These are phyloP conservation scores for Neoboletus subvelutipes DNA, from an alignment of 768 basidiomycete genomes.

Conservation along the genomic window DNA sequence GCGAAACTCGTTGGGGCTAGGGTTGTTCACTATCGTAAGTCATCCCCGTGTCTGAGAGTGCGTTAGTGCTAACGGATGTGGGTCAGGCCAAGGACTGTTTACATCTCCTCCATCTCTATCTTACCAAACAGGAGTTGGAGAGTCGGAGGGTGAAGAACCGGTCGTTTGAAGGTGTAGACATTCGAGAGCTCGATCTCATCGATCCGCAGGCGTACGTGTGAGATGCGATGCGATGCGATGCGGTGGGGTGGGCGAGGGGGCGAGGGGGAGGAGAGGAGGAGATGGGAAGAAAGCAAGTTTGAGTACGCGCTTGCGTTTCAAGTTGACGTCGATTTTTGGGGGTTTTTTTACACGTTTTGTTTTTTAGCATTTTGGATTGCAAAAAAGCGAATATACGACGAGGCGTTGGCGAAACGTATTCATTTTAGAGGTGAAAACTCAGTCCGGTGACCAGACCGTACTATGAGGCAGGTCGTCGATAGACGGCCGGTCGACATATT, in stretches of 20 bases:
- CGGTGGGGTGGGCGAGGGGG: too few relatives aligned
- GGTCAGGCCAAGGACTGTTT: conserved; percentile 66
- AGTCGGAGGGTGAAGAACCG: conserved; percentile 65
- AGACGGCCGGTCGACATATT: too few relatives aligned
- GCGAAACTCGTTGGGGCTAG: conserved; percentile 69
- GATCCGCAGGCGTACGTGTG: conserved; percentile 22
- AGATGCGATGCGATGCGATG: not conserved
- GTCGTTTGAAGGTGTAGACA: conserved; percentile 73
- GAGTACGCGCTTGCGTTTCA: not conserved
- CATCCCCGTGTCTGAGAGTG: not conserved
- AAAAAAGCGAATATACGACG: not conserved
- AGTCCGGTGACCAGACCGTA: too few relatives aligned
- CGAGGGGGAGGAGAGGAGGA: not conserved
- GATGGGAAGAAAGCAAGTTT: too few relatives aligned
- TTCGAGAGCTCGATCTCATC: conserved; percentile 64
- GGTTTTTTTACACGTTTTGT: not conserved
- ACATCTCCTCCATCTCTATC: conserved; percentile 64
- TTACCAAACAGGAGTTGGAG: conserved; percentile 70
- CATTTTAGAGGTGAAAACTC: too few relatives aligned
- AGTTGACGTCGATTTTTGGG: not conserved
- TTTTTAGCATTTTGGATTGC: not conserved
- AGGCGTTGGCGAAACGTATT: too few relatives aligned
- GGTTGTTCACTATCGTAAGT: conserved; percentile 57
- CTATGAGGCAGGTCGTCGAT: too few relatives aligned
- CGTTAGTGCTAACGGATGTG: not conserved